Percentiles rank a stretch among this genome's conserved stretches.
These are phyloP conservation scores for Kwoniella pini DNA, from an alignment of 768 basidiomycete species.

Conservation along the genomic window DNA sequence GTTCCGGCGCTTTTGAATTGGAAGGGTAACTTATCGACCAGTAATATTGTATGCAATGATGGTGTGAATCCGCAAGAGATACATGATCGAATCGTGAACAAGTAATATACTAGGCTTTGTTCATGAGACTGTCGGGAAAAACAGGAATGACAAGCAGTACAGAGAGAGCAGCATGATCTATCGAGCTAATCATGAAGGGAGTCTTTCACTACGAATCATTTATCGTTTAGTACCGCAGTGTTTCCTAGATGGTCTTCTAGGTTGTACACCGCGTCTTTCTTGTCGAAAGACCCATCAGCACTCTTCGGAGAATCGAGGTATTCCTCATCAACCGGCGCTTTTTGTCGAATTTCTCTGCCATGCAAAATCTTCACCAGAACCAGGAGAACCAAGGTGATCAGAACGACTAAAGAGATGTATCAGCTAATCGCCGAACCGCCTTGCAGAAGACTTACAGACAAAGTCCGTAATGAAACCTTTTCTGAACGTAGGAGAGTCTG, in stretches of 20 bases:
- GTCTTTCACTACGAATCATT: too few relatives aligned
- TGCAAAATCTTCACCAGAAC: slow-evolving; percentile 4
- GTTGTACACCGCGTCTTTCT: neutral
- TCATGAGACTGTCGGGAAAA: too few relatives aligned
- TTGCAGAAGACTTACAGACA: slow-evolving; percentile 3
- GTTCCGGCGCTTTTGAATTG: too few relatives aligned
- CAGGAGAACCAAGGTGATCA: slow-evolving; percentile 3
- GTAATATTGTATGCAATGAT: too few relatives aligned
- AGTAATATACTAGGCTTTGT: too few relatives aligned
- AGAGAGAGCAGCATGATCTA: too few relatives aligned
- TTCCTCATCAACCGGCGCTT: neutral
- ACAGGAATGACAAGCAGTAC: too few relatives aligned
- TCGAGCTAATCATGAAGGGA: too few relatives aligned
- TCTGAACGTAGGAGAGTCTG: slow-evolving; percentile 11
- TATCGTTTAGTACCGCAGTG: too few relatives aligned
- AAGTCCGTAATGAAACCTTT: slow-evolving; percentile 14
- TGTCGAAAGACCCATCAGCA: neutral
- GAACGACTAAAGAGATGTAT: neutral
- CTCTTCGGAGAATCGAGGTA: neutral
- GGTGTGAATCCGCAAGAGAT: too few relatives aligned
- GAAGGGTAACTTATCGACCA: too few relatives aligned
- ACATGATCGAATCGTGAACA: too few relatives aligned
- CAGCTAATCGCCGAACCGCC: neutral
- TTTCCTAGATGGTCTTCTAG: neutral
- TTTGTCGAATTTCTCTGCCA: neutral